A percentile compares a stretch with the other conserved stretches of the same genome.
Evolutionary conservation across 805 yeast genomes (phyloP).

Genomic region (Komagataella phaffii): DNA sequence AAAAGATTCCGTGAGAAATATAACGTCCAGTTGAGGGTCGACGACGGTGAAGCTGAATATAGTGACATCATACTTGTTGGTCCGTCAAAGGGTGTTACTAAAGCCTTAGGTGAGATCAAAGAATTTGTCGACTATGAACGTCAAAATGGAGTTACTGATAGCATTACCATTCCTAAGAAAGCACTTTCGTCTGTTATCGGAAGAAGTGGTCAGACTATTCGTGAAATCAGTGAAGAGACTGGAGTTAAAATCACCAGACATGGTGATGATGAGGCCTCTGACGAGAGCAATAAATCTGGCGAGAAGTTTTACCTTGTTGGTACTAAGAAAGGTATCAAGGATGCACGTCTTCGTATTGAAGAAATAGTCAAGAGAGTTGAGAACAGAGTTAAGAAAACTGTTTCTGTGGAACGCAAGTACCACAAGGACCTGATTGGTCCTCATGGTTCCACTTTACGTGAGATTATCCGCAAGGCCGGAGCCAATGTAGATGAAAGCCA

Average conservation of each 20-base stretch:
- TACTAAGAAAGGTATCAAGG: constrained; percentile 58
- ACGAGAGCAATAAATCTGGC: constrained; percentile 22
- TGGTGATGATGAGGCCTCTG: constrained; percentile 17
- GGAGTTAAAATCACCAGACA: constrained; percentile 42
- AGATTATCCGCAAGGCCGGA: constrained; percentile 70
- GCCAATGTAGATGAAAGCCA: constrained; percentile 32
- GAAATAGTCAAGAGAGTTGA: constrained; percentile 52
- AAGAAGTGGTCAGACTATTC: constrained; percentile 72
- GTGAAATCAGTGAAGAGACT: constrained; percentile 59
- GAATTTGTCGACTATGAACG: constrained; percentile 78
- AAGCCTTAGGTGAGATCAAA: constrained; percentile 71
- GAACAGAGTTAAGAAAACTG: constrained; percentile 40
- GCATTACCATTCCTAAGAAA: constrained; percentile 52
- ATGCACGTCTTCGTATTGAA: constrained; percentile 51
- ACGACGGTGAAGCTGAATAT: constrained; percentile 29
- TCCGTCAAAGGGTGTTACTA: constrained; percentile 78
- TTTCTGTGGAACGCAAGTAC: constrained; percentile 62
- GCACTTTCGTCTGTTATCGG: constrained; percentile 86
- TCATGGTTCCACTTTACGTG: constrained; percentile 60
- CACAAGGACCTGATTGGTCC: constrained; percentile 70
- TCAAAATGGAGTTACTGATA: constrained; percentile 63
- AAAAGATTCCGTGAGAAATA: constrained; percentile 82
- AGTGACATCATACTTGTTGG: constrained; percentile 70
- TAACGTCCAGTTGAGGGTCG: constrained; percentile 63
- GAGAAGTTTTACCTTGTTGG: constrained; percentile 63